A percentile compares a stretch with the other conserved stretches of the same genome.
Evolutionary conservation across 139 green algal species (phyloP).

Genomic region (Tetradesmus obliquus): DNA sequence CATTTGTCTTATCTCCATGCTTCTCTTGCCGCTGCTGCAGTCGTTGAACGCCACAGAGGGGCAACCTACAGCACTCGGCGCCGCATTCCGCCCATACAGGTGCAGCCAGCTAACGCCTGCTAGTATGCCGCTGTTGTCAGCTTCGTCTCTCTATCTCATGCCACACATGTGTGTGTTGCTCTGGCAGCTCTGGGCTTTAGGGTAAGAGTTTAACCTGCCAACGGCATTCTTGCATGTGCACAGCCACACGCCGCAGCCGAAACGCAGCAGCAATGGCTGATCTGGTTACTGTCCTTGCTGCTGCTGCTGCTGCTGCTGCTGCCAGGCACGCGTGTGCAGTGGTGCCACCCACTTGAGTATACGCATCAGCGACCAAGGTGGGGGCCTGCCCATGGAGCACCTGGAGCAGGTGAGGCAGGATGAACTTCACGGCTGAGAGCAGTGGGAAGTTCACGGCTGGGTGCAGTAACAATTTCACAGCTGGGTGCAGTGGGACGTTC

Average conservation of each 20-base stretch:
- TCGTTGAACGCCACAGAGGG: conserved; percentile 51
- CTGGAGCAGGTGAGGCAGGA: conserved; percentile 52
- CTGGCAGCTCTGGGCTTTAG: no score
- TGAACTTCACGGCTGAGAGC: neutral
- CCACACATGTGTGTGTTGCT: no score
- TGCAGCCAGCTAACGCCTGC: neutral
- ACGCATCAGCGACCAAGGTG: conserved; percentile 82
- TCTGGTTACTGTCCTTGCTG: neutral
- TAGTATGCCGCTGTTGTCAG: neutral
- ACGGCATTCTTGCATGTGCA: neutral
- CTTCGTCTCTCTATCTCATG: neutral
- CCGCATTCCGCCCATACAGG: conserved; percentile 23
- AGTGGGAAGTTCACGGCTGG: neutral
- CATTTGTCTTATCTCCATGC: neutral
- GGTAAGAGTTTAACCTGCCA: no score
- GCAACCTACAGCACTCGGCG: neutral
- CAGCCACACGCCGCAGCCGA: neutral
- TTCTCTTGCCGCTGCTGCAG: conserved; percentile 37
- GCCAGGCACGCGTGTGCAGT: conserved; percentile 73
- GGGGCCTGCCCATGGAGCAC: conserved; percentile 73
- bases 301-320: neutral
- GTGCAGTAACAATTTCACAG: no score
- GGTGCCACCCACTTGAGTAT: conserved; percentile 62
- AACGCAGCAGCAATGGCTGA: neutral
- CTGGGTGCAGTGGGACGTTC: no score